Percentiles rank a stretch among this genome's conserved stretches.
Conservation (phyloP, 2,329 filamentous ascomycete genomes). For the Amauroascus verrucosus region DNA sequence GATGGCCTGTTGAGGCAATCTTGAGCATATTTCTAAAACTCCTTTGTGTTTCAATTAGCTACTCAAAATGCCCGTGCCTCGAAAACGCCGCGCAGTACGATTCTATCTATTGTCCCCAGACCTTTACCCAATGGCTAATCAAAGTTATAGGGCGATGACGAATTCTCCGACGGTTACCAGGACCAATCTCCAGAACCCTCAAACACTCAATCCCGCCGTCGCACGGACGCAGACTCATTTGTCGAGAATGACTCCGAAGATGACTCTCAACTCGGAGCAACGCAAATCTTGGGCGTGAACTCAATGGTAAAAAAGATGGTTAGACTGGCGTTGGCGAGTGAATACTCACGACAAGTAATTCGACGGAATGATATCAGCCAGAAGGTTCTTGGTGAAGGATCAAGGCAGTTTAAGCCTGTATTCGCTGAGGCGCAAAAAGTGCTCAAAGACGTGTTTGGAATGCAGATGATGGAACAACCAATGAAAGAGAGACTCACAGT, state of each 20-base stretch:
- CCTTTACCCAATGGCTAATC: background rate
- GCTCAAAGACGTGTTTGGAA: constrained; percentile 68
- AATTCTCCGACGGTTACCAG: constrained; percentile 2
- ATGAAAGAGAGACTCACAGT: constrained; percentile 69
- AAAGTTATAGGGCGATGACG: background rate
- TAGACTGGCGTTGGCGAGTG: constrained; percentile 50
- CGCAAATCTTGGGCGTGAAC: background rate
- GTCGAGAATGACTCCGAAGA: constrained; percentile 1
- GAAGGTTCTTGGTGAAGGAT: constrained; percentile 60
- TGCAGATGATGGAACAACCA: constrained; percentile 80
- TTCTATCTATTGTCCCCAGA: background rate
- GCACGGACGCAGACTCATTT: constrained; percentile 9
- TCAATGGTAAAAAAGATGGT: constrained; percentile 51
- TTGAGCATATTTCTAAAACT: background rate
- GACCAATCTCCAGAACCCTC: background rate
- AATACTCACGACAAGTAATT: constrained; percentile 49
- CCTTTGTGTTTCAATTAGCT: background rate
- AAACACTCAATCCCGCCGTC: constrained; percentile 14
- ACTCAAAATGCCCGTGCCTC: constrained; percentile 9
- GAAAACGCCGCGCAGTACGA: constrained; percentile 16
- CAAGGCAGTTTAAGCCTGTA: constrained; percentile 62
- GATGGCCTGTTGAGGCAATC: no score
- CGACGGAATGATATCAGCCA: constrained; percentile 48
- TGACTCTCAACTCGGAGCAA: background rate
- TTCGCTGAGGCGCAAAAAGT: constrained; percentile 67